These are phyloP conservation scores for Penicillium sp. DNA, from an alignment of 2,329 filamentous ascomycete genomes.

Conservation along the genomic window DNA sequence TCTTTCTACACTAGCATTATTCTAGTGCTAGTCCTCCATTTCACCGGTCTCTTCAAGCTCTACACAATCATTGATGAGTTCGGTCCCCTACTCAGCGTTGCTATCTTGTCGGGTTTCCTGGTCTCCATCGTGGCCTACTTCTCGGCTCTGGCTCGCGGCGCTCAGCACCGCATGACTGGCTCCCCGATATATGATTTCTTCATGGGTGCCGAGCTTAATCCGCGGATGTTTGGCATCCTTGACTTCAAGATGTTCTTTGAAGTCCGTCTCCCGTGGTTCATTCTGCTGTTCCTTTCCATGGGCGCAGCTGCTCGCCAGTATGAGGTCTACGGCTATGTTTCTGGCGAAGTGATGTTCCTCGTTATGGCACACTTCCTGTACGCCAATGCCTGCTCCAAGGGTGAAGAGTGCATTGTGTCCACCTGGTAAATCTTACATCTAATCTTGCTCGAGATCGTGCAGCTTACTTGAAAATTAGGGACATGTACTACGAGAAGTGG, in stretches of 20 bases:
- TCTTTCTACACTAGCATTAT: constrained; percentile 85
- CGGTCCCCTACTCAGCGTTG: constrained; percentile 86
- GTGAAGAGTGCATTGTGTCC: constrained; percentile 83
- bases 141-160: constrained; percentile 76
- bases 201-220: constrained; percentile 86
- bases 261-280: constrained; percentile 89
- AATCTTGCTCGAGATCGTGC: neutral
- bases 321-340: constrained; percentile 81
- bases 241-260: constrained; percentile 98
- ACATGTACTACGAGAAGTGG: constrained; percentile 97
- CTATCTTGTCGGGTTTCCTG: constrained; percentile 84
- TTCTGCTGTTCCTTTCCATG: constrained; percentile 74
- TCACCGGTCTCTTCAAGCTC: constrained; percentile 79
- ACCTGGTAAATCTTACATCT: constrained; percentile 62
- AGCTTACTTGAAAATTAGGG: constrained; percentile 51
- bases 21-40: constrained; percentile 70
- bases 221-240: constrained; percentile 76
- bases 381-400: constrained; percentile 88
- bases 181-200: constrained; percentile 82
- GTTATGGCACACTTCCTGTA: constrained; percentile 90
- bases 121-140: constrained; percentile 83
- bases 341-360: constrained; percentile 79
- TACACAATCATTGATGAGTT: constrained; percentile 96
- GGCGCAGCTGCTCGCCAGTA: constrained; percentile 79
- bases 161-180: constrained; percentile 89